Conservation (phyloP, 306 rosid genomes). For the Prunus campanulata region DNA sequence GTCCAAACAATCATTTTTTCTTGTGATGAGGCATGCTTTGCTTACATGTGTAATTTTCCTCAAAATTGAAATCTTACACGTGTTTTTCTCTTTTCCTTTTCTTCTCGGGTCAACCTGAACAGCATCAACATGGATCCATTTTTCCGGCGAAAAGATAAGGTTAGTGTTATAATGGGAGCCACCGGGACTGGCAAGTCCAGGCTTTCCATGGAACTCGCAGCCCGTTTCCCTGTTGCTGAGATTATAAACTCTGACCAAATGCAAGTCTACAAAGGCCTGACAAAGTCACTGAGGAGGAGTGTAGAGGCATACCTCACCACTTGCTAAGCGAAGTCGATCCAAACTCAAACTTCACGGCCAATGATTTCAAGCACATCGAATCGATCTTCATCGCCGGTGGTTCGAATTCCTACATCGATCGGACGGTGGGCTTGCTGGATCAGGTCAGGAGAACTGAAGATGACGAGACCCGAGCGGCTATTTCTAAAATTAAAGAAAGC, state of each 20-base stretch:
- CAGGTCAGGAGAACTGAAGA: constrained; percentile 28
- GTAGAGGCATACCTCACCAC: constrained; percentile 71
- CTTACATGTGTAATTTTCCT: background rate
- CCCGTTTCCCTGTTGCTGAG: constrained; percentile 39
- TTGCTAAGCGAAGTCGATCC: constrained; percentile 41
- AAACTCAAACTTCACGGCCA: constrained; percentile 29
- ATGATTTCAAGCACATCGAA: constrained; percentile 29
- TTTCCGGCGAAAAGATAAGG: constrained; percentile 56
- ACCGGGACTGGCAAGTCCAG: constrained; percentile 79
- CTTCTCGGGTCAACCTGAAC: constrained; percentile 26
- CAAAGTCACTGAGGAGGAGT: constrained; percentile 57
- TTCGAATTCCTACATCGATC: constrained; percentile 38
- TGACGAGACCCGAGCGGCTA: constrained; percentile 18
- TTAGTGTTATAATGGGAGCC: constrained; percentile 62
- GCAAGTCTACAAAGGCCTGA: constrained; percentile 65
- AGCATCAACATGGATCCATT: constrained; percentile 19
- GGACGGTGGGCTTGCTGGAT: constrained; percentile 40
- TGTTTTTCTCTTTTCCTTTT: background rate
- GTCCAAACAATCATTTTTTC: background rate
- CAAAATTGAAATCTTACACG: background rate
- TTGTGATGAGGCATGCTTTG: background rate
- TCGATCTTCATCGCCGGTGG: constrained; percentile 48
- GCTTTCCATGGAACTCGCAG: constrained; percentile 63
- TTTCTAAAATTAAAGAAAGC: constrained; percentile 34
- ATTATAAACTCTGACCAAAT: constrained; percentile 73